Base-by-base conservation (phyloP, 1,284 basidiomycete species). In the Boletus semigastroideus region DNA sequence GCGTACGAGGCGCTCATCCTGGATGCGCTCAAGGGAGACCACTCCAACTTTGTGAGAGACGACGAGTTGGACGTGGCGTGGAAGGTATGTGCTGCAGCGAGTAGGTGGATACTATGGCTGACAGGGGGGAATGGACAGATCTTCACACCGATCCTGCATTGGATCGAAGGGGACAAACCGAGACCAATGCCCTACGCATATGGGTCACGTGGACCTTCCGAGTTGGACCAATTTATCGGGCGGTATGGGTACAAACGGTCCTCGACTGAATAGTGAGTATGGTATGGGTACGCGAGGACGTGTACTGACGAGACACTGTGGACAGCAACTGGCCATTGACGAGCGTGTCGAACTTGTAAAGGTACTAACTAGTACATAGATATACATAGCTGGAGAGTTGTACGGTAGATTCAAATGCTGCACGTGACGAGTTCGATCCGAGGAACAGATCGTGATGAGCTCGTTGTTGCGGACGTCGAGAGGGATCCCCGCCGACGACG, bases 31-130 rank as follows among this genome's bases (percentile, higher is more conserved):
- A 90, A 87, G 63, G 91, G 91, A 17, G 90, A 92, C 64, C 90
- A 92, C 69, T 92, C 90, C 28, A 92, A 92, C 73, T 97, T 97
- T 76, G 94, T 98, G 44, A 85, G 94, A 59, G 84, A 97, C 69
- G 94, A 98, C 71, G 94, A 97, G 73, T 78, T 97, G 61, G 94
- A 97, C 65, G 86, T 88, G 51, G 94, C 94, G 12, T 98, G 94
- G 94, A 95, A 94, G 84, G 90, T 90, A 37, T 42, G 75, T 65
- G 51, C 25, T 37, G 19, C 11, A 8, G 48, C 0, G n/a, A 52
- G 46, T 38, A 54, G 40, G 39, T 52, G 36, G 39, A 28, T 37
- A n/a, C n/a, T n/a, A 37, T 34, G 48, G 52, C 51, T 61, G 52
- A 58, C 47, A 17, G 50, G 11, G 40, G 25, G 25, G 25, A n/a